These are phyloP conservation scores for Epicoccum sorghinum DNA, from an alignment of 2,329 filamentous ascomycete species.

Conservation along the genomic window DNA sequence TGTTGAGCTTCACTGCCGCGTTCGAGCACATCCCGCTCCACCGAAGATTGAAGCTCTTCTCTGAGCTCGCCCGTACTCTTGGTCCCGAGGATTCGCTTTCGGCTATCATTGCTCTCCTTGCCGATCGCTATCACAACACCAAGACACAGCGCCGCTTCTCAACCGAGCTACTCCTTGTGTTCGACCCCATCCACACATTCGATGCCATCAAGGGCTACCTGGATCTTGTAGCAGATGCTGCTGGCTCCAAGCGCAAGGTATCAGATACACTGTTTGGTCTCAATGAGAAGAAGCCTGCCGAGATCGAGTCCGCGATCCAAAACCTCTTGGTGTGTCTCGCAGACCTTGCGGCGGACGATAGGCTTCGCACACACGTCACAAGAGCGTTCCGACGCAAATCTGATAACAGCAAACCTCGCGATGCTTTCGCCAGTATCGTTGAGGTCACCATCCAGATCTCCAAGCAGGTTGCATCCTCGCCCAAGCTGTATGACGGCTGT, in stretches of 20 bases:
- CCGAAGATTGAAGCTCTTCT: slow-evolving; percentile 80
- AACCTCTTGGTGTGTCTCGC: slow-evolving; percentile 50
- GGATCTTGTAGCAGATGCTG: slow-evolving; percentile 74
- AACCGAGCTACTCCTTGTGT: slow-evolving; percentile 73
- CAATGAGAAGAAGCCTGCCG: slow-evolving; percentile 52
- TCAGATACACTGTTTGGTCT: slow-evolving; percentile 74
- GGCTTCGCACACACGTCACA: slow-evolving; percentile 38
- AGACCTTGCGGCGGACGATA: slow-evolving; percentile 43
- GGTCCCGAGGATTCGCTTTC: slow-evolving; percentile 87
- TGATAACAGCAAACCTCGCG: slow-evolving; percentile 35
- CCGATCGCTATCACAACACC: slow-evolving; percentile 84
- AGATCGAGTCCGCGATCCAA: slow-evolving; percentile 45
- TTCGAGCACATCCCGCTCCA: slow-evolving; percentile 95
- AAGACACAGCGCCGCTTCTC: slow-evolving; percentile 77
- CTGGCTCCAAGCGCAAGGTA: slow-evolving; percentile 74
- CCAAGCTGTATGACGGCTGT: slow-evolving; percentile 49
- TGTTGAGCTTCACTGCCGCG: slow-evolving; percentile 95
- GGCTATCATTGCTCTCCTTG: slow-evolving; percentile 84
- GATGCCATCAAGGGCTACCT: slow-evolving; percentile 76
- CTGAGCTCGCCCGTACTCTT: slow-evolving; percentile 82
- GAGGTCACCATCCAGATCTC: slow-evolving; percentile 61
- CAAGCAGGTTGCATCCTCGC: slow-evolving; percentile 62
- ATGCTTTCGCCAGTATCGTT: slow-evolving; percentile 46
- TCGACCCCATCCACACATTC: slow-evolving; percentile 77
- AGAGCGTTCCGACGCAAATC: slow-evolving; percentile 38